Percentiles rank a stretch among this genome's conserved stretches.
Conservation (phyloP, 2,329 filamentous ascomycete species). For the Aspergillus eucalypticola region DNA sequence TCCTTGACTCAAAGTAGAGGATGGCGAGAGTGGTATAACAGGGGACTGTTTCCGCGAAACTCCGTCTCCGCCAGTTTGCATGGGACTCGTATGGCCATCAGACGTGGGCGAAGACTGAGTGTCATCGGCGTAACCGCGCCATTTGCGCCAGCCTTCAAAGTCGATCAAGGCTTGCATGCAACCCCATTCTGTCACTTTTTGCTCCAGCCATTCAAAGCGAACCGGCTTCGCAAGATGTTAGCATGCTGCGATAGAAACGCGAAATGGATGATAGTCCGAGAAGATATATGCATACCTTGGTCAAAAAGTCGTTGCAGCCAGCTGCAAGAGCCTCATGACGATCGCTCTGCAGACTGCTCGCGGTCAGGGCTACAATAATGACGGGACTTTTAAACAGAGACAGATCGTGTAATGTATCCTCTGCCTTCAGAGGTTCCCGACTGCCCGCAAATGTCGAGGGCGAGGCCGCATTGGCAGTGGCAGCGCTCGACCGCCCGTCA, state of each 20-base stretch:
- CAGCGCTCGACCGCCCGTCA: conserved; percentile 52
- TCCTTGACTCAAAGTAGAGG: conserved; percentile 1
- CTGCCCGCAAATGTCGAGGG: conserved; percentile 23
- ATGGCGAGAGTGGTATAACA: conserved; percentile 7
- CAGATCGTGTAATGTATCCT: conserved; percentile 40
- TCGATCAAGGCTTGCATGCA: conserved; percentile 99
- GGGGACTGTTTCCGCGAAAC: conserved; percentile 8
- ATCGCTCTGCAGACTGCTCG: conserved; percentile 91
- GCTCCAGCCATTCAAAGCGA: conserved; percentile 94
- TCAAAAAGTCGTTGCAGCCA: conserved; percentile 97
- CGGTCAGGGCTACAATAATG: conserved; percentile 95
- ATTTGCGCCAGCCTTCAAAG: conserved; percentile 96
- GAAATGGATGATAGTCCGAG: too few species aligned
- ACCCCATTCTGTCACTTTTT: conserved; percentile 98
- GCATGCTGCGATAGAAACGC: neutral
- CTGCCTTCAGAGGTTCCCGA: conserved; percentile 32
- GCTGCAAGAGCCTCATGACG: conserved; percentile 91
- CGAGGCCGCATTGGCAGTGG: conserved; percentile 25
- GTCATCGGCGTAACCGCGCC: conserved; percentile 73
- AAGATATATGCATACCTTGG: conserved; percentile 66
- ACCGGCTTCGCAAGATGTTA: conserved; percentile 66
- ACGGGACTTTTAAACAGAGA: conserved; percentile 89
- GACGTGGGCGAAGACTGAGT: conserved; percentile 20
- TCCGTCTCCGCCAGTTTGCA: conserved; percentile 25
- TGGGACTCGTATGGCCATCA: conserved; percentile 28